Evolutionary conservation across 345 rosid species (phyloP).

Genomic region (Gossypium sturtianum): DNA sequence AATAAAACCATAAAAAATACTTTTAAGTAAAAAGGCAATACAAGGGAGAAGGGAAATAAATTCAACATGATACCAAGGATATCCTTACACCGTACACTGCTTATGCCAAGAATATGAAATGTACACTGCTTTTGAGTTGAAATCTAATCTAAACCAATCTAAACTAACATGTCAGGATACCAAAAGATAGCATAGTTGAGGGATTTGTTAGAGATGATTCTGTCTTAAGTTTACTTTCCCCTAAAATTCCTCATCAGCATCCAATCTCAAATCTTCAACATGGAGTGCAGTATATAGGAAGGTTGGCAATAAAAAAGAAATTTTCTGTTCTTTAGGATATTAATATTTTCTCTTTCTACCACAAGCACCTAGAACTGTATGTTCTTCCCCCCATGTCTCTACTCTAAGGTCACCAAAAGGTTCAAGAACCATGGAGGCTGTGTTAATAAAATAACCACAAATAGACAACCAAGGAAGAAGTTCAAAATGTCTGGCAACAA

Average conservation of each 20-base stretch:
- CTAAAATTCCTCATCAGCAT: not conserved
- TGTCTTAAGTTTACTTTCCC: not conserved
- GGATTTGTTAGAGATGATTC: not conserved
- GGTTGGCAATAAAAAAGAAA: not conserved
- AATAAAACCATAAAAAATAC: not conserved
- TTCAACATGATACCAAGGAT: not conserved
- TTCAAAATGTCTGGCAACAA: not conserved
- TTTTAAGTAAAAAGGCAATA: not conserved
- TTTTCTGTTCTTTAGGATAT: not conserved
- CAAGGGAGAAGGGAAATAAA: not conserved
- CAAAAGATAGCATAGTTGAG: not conserved
- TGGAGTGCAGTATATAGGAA: not conserved
- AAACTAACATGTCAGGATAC: not conserved
- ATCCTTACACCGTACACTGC: not conserved
- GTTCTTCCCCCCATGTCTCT: not conserved
- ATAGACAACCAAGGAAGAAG: not conserved
- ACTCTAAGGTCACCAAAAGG: not conserved
- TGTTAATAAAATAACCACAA: not conserved
- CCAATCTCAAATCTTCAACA: not conserved
- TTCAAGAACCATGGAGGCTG: not conserved
- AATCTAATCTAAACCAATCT: not conserved
- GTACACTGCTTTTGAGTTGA: not conserved
- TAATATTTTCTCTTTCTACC: not conserved
- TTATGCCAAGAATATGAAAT: not conserved
- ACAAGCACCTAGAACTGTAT: not conserved